These are phyloP conservation scores for Melaleuca quinquenervia DNA, from an alignment of 345 rosid species.

Conservation along the genomic window DNA sequence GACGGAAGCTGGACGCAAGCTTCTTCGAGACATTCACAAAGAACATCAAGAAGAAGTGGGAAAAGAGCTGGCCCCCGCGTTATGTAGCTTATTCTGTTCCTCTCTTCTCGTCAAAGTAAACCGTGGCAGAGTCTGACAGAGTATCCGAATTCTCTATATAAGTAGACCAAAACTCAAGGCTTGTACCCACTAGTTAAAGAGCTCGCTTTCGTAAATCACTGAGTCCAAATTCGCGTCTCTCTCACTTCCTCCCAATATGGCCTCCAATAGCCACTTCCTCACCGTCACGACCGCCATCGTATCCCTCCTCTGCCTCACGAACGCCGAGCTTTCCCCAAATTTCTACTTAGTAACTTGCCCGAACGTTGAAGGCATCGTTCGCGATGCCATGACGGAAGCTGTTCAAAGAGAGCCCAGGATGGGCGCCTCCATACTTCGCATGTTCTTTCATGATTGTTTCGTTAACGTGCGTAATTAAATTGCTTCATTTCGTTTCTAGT, in stretches of 20 bases:
- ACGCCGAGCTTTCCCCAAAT: slow-evolving; percentile 24
- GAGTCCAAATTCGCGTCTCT: background rate
- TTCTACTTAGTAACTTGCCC: slow-evolving; percentile 25
- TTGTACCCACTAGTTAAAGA: background rate
- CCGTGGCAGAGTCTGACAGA: too few species aligned
- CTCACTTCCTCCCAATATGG: background rate
- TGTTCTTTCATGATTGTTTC: slow-evolving; percentile 48
- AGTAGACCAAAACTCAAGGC: background rate
- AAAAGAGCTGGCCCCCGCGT: too few species aligned
- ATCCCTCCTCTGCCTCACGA: background rate
- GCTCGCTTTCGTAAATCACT: background rate
- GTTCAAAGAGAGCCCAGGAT: slow-evolving; percentile 16
- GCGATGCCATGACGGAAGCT: slow-evolving; percentile 11
- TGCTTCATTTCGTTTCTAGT: background rate
- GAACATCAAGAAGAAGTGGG: too few species aligned
- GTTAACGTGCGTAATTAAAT: slow-evolving; percentile 14
- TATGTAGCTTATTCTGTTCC: too few species aligned
- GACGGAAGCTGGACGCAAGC: too few species aligned
- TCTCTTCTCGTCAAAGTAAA: background rate
- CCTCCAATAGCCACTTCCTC: background rate
- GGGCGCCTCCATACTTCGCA: slow-evolving; percentile 34
- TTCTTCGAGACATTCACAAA: too few species aligned
- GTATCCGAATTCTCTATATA: background rate
- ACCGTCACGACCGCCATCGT: background rate
- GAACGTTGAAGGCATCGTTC: slow-evolving; percentile 15